Base-by-base conservation (phyloP, 2,329 filamentous ascomycete species). In the Pseudogymnoascus sp. region DNA sequence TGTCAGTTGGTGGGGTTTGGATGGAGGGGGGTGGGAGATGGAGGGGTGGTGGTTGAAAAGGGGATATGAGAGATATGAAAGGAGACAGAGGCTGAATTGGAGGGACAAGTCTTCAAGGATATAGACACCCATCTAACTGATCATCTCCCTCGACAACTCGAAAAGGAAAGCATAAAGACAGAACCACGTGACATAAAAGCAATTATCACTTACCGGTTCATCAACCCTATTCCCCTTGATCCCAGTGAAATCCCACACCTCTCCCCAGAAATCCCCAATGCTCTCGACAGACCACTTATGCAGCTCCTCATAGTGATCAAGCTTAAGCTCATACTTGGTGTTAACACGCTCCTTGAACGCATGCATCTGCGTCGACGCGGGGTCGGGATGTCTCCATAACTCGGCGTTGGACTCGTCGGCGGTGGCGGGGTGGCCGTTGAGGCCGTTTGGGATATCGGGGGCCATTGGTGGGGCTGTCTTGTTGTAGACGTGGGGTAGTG, bases 251-350 rank as follows among this genome's bases (percentile, higher is more conserved):
- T 89, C 80, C 92, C 92, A 97, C 8, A 91, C 83, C 63, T 92
- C 87, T 60, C 83, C 85, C 93, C 93, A 97, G 74, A 97, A 96
- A 1, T 81, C 77, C 23, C 85, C 81, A 6, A 91, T 81, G 69
- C 93, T 80, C 6, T 88, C 83, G 66, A 94, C 82, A 67, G 91
- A 96, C 93, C 93, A 97, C 72, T 83, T 77, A 77, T 93, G 89
- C 7, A 97, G 82, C n/a, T 84, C 84, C 18, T 86, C 77, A 71
- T 96, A 96, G 66, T 80, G 84, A 16, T 79, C 73, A 56, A 94
- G 78, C 21, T 78, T 73, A 63, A 91, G 74, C 10, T 77, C 75
- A 71, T 92, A 83, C 69, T 88, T 89, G 65, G 82, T 73, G 74
- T 88, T 91, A 67, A 95, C 80, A 61, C 79, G 78, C 69, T 86